Conservation (phyloP, 352 stramenopile genomes). For the Phytophthora hibernalis region DNA sequence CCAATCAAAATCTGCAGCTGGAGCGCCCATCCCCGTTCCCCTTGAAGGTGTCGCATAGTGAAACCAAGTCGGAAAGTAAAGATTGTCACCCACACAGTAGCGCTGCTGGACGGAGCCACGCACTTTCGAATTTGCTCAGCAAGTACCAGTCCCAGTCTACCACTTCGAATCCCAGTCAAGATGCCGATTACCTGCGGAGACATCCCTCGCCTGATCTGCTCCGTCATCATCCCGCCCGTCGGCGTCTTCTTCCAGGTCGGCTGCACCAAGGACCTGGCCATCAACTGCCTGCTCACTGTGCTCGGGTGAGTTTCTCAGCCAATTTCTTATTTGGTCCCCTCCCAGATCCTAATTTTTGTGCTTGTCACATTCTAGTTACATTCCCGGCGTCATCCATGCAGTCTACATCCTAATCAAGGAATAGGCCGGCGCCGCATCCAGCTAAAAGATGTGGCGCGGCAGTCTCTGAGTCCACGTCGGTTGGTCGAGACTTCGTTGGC, state of each 20-base stretch:
- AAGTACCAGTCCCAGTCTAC: constrained; percentile 3
- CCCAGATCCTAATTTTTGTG: constrained; percentile 1
- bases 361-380: constrained; percentile 45
- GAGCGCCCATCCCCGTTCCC: not conserved
- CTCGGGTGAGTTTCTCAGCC: constrained; percentile 43
- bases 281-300: constrained; percentile 76
- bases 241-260: constrained; percentile 70
- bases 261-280: constrained; percentile 67
- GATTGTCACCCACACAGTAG: constrained; percentile 13
- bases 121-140: constrained; percentile 40
- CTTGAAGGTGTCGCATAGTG: constrained; percentile 3
- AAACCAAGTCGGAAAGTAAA: constrained; percentile 25
- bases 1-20: not conserved
- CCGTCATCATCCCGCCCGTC: constrained; percentile 67
- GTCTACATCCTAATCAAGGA: constrained; percentile 80
- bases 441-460: constrained; percentile 34
- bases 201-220: constrained; percentile 74
- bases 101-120: not conserved
- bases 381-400: constrained; percentile 77
- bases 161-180: constrained; percentile 3
- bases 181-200: constrained; percentile 77
- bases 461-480: not conserved
- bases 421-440: constrained; percentile 42
- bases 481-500: not conserved
- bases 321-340: not conserved